Evolutionary conservation across 2,329 filamentous ascomycete species (phyloP).

Genomic region (Botrytis medusae): DNA sequence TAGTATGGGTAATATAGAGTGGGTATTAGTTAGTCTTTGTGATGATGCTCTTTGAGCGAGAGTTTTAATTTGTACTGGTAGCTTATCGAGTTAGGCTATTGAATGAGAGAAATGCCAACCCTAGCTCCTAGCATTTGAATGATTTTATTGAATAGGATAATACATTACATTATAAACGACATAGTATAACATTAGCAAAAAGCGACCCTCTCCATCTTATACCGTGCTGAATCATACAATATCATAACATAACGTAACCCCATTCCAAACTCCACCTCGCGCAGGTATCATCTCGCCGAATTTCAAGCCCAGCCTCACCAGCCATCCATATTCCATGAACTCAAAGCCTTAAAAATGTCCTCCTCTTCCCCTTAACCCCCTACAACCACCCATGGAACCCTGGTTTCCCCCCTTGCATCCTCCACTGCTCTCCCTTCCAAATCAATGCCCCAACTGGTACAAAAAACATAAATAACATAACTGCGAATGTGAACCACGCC

Average conservation of each 20-base stretch:
- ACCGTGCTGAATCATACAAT: background rate
- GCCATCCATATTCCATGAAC: background rate
- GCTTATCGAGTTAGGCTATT: background rate
- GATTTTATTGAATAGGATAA: background rate
- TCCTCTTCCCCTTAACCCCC: background rate
- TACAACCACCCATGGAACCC: conserved; percentile 33
- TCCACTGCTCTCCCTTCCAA: conserved; percentile 35
- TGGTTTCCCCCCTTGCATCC: conserved; percentile 29
- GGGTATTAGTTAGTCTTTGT: background rate
- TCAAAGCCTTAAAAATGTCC: background rate
- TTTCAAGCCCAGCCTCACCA: background rate
- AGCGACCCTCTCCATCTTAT: background rate
- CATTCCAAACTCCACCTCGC: background rate
- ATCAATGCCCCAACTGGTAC: conserved; percentile 32
- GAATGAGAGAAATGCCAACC: background rate
- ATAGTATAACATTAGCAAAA: background rate
- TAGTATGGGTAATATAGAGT: background rate
- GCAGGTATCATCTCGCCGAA: background rate
- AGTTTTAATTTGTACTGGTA: background rate
- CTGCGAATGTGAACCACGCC: conserved; percentile 36
- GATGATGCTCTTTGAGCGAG: background rate
- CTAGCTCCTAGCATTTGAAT: background rate
- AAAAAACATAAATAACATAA: conserved; percentile 31
- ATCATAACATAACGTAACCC: background rate
- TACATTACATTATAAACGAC: background rate